Base-by-base conservation (phyloP, 1,139 yeast species). In the Diutina sp. region DNA sequence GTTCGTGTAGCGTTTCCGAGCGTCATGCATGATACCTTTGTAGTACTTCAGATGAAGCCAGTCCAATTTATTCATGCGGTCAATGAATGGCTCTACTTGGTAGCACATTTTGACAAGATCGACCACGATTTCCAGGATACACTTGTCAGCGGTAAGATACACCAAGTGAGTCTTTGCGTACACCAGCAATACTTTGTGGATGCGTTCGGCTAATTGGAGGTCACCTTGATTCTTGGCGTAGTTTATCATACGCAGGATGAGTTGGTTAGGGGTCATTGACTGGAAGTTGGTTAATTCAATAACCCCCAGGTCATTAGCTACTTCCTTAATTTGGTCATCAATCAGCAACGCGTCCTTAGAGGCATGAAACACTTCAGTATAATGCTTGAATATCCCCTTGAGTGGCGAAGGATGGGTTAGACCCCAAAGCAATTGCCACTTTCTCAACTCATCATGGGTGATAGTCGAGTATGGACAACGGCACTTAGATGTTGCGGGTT, bases 351-450 rank as follows among this genome's bases (percentile, higher is more conserved):
- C 32, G 28, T 50, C 53, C 29, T 50, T 50, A 2, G 53, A 50
- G 8, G 53, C 53, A 50, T 50, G 53, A 16, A 50, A 50, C 9
- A 50, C 53, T n/a, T 50, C 53, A 16, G 53, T 50, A 12, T 50
- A 50, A 16, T 50, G 45, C 16, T 50, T 50, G 21, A 50, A 50
- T 12, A 50, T 50, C n/a, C 53, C 53, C 44, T 50, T 50, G n/a
- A 50, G n/a, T 6, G 53, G 53, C 21, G 53, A 50, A 5, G 53
- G 53, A 30, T 50, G 53, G n/a, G 53, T 50, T 2, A 50, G 35
- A 9, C 53, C 53, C 53, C 53, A 50, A 14, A 50, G 32, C 18
- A 50, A 32, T 50, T 50, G 53, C 53, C 53, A 50, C 18, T 50
- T 50, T 9, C 53, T 44, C 25, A 50, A 50, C 32, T 50, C 53